Base-by-base conservation (phyloP, 768 basidiomycete species). In the Pleurotus salmoneostramineus region DNA sequence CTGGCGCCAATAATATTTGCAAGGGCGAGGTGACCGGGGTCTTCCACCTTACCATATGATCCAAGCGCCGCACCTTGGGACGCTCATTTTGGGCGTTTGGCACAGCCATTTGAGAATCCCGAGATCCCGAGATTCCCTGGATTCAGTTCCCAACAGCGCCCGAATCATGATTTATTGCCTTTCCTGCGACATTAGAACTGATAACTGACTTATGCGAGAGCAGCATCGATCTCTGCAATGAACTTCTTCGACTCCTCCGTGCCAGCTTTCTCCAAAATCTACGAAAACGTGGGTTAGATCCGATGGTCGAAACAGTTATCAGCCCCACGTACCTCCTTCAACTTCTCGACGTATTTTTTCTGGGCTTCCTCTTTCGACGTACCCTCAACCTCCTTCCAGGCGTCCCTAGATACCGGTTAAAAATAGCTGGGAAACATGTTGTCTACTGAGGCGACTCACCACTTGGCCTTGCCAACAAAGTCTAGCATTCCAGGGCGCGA, bases 381-480 rank as follows among this genome's bases (percentile, higher is more conserved):
- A 42, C 91, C 95, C 74, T 56, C 47, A 61, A 88, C 78, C 2
- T 62, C 67, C 8, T 85, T 80, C 93, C 94, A 97, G 17, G 95
- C 96, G 66, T 91, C 84, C 94, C 93, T 37, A 57, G 12, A 42
- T 57, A 21, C 64, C 58, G 62, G 58, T 57, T 48, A 59, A 58
- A 58, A n/a, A 43, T 15, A 50, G 42, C 12, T 6, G 14, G 47
- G 59, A 21, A 37, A 35, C n/a, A 37, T 36, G 51, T 12, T 45
- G 15, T 40, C 58, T 32, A 51, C 51, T 43, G 43, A 15, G 35
- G n/a, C 37, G 72, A 63, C 73, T 61, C 51, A 93, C 93, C 94
- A 96, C 79, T 98, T 98, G 62, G 85, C 88, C 74, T 91, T 95
- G 62, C 88, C 95, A 17, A 76, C 73, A 66, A 97, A 95, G 69